phyloP scores from a whole-genome alignment of 1,284 basidiomycete genomes.

The Microbotryum saponariae region DNA sequence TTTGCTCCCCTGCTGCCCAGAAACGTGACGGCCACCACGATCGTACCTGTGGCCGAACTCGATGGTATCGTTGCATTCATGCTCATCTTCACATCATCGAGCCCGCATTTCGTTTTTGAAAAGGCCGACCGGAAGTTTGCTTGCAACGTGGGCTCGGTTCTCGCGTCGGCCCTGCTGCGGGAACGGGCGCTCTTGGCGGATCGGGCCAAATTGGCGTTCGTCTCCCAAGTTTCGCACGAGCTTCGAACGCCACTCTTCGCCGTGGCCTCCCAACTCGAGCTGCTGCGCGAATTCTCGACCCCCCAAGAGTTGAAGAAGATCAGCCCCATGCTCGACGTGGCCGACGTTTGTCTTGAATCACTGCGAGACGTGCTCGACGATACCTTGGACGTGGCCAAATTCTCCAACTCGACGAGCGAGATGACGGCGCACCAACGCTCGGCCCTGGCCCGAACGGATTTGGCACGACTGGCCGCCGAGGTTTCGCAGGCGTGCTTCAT shows the following conservation, averaged over 20 bases:
- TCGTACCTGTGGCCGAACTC: background rate
- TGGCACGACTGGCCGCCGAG: constrained; percentile 10
- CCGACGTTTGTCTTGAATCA: constrained; percentile 13
- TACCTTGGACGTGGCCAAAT: constrained; percentile 19
- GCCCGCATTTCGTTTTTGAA: constrained; percentile 16
- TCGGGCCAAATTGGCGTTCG: constrained; percentile 37
- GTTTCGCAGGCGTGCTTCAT: constrained; percentile 15
- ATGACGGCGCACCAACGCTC: constrained; percentile 1
- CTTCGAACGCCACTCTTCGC: constrained; percentile 38
- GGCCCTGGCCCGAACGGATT: background rate
- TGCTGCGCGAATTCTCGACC: constrained; percentile 30
- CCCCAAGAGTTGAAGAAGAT: constrained; percentile 14
- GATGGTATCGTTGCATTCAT: constrained; percentile 30
- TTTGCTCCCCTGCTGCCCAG: no score
- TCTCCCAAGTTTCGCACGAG: constrained; percentile 39
- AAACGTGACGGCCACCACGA: no score
- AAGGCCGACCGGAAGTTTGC: constrained; percentile 28
- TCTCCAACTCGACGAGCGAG: constrained; percentile 8
- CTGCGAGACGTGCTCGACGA: constrained; percentile 25
- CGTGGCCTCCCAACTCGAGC: constrained; percentile 34
- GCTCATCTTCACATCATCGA: constrained; percentile 24
- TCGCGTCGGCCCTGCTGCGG: constrained; percentile 30
- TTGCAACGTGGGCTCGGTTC: constrained; percentile 31
- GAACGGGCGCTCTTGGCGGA: constrained; percentile 34
- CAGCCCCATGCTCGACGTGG: constrained; percentile 15